A percentile compares a stretch with the other conserved stretches of the same genome.
Conservation (phyloP, 495 filamentous ascomycete species). For the Pseudoneurospora amorphoporcata region DNA sequence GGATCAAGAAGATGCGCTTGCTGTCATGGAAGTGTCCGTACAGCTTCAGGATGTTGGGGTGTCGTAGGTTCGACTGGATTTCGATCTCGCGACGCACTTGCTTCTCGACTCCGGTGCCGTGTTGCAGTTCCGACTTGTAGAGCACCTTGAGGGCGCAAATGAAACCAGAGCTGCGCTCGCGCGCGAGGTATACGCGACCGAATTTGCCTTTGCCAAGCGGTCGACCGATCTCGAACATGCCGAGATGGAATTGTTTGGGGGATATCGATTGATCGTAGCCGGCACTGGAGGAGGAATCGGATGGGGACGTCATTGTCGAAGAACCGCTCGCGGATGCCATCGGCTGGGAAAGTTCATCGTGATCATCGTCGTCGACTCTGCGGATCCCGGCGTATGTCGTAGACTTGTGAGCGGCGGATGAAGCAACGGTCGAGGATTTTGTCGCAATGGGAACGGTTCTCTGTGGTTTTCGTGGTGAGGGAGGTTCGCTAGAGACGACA, state of each 20-base stretch:
- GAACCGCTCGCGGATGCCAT: neutral
- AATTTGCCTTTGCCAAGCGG: slow-evolving; percentile 97
- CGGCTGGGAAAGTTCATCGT: neutral
- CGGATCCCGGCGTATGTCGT: neutral
- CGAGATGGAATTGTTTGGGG: slow-evolving; percentile 77
- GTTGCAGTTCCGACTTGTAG: slow-evolving; percentile 87
- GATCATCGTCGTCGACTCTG: neutral
- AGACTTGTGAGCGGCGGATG: neutral
- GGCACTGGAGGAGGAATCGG: slow-evolving; percentile 18
- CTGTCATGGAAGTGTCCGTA: slow-evolving; percentile 97
- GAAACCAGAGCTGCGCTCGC: slow-evolving; percentile 79
- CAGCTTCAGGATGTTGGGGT: slow-evolving; percentile 89
- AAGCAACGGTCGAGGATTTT: neutral
- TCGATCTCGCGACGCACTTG: slow-evolving; percentile 96
- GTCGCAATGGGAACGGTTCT: slow-evolving; percentile 9
- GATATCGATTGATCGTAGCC: slow-evolving; percentile 5
- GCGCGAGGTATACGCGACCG: slow-evolving; percentile 89
- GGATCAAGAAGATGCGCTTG: slow-evolving; percentile 89
- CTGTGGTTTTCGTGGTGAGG: slow-evolving; percentile 22
- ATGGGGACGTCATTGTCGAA: slow-evolving; percentile 16
- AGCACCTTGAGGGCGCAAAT: slow-evolving; percentile 95
- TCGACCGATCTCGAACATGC: slow-evolving; percentile 98
- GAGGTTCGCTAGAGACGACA: slow-evolving; percentile 21
- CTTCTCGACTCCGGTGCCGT: slow-evolving; percentile 82
- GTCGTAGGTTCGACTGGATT: slow-evolving; percentile 91